Conservation (phyloP, 2,329 filamentous ascomycete species). For the Alternaria dauci region DNA sequence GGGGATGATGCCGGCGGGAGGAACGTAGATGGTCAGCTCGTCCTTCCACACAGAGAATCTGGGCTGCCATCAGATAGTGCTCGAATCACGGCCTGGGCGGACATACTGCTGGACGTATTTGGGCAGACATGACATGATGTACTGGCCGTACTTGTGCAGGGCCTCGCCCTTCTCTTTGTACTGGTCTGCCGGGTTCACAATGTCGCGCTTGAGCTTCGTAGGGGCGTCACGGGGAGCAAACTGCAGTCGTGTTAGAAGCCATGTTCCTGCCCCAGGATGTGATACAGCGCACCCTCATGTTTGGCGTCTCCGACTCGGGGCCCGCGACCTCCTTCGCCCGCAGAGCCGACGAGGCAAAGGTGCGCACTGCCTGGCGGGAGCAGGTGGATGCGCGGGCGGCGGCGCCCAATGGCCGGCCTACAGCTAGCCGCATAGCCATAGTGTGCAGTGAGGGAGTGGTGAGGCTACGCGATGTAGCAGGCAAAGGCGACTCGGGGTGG, state of each 20-base stretch:
- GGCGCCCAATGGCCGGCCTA: slow-evolving; percentile 50
- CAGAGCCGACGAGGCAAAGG: slow-evolving; percentile 54
- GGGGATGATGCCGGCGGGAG: slow-evolving; percentile 86
- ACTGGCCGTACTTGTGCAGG: slow-evolving; percentile 93
- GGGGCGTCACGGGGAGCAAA: slow-evolving; percentile 53
- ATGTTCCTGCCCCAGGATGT: neutral
- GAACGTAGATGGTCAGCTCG: slow-evolving; percentile 92
- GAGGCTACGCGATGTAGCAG: slow-evolving; percentile 39
- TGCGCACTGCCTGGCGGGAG: slow-evolving; percentile 46
- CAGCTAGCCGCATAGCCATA: slow-evolving; percentile 55
- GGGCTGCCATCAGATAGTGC: slow-evolving; percentile 5
- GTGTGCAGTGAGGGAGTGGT: slow-evolving; percentile 26
- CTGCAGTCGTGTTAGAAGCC: slow-evolving; percentile 41
- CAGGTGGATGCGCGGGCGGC: slow-evolving; percentile 47
- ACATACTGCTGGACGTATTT: slow-evolving; percentile 91
- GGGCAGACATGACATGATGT: slow-evolving; percentile 94
- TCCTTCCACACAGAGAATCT: slow-evolving; percentile 98
- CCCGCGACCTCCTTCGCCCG: slow-evolving; percentile 56
- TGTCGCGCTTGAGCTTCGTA: slow-evolving; percentile 73
- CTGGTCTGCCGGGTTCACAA: slow-evolving; percentile 93
- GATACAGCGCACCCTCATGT: slow-evolving; percentile 54
- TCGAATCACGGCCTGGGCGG: neutral
- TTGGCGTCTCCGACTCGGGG: slow-evolving; percentile 54
- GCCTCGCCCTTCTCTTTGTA: slow-evolving; percentile 85
- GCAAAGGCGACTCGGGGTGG: slow-evolving; percentile 27